phyloP scores from a whole-genome alignment of 1,284 basidiomycete genomes.

The Anthracocystis panici-leucophaei region DNA sequence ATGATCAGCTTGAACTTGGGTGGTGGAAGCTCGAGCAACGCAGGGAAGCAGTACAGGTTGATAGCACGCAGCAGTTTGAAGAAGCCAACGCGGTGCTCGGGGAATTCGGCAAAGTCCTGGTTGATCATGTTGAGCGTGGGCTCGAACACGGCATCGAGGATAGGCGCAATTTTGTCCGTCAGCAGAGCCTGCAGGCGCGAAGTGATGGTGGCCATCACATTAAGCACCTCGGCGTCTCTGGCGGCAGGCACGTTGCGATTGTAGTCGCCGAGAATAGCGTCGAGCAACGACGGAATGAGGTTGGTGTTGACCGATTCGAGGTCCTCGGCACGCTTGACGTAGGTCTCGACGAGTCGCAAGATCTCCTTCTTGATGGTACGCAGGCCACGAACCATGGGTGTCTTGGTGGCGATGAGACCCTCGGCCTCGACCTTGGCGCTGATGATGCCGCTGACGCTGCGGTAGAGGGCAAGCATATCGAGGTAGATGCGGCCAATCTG shows the following conservation, averaged over 20 bases:
- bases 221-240: constrained; percentile 95
- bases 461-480: constrained; percentile 98
- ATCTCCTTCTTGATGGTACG: constrained; percentile 99
- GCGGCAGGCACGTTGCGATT: constrained; percentile 92
- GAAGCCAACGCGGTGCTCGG: constrained; percentile 97
- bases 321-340: constrained; percentile 96
- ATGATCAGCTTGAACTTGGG: constrained; percentile 96
- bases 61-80: constrained; percentile 95
- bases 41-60: constrained; percentile 95
- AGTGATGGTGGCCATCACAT: constrained; percentile 98
- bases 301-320: constrained; percentile 89
- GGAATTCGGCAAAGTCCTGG: constrained; percentile 96
- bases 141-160: constrained; percentile 97
- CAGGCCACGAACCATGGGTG: constrained; percentile 92
- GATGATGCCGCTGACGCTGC: constrained; percentile 97
- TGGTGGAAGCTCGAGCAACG: constrained; percentile 89
- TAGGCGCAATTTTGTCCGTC: constrained; percentile 94
- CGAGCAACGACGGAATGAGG: constrained; percentile 94
- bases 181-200: constrained; percentile 71
- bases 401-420: constrained; percentile 93
- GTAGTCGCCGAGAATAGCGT: constrained; percentile 97
- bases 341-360: constrained; percentile 93
- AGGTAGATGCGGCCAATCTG: constrained; percentile 96
- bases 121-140: constrained; percentile 99
- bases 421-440: constrained; percentile 85